These are phyloP conservation scores for Lasiodiplodia sp. DNA, from an alignment of 2,329 filamentous ascomycete species.

Conservation along the genomic window DNA sequence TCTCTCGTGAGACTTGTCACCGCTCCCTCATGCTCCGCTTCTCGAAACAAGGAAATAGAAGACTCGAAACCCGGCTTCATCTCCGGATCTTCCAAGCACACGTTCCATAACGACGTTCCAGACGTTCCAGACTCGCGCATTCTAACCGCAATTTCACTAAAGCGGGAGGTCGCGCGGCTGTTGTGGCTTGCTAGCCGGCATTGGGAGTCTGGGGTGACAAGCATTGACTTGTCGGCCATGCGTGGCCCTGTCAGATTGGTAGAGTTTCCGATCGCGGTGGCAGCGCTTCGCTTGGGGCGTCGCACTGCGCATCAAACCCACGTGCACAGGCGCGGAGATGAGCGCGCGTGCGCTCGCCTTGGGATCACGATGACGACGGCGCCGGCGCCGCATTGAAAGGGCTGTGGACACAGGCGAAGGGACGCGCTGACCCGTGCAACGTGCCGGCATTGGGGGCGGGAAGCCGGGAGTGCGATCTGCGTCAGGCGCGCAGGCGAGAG, in stretches of 20 bases:
- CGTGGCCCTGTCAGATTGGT: conserved; percentile 30
- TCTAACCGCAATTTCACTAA: conserved; percentile 25
- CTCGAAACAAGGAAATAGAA: conserved; percentile 24
- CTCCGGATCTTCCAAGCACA: conserved; percentile 22
- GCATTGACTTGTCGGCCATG: conserved; percentile 13
- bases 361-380: conserved; percentile 24
- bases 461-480: conserved; percentile 25
- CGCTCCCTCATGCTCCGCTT: conserved; percentile 19
- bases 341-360: conserved; percentile 18
- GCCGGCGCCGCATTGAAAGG: not conserved
- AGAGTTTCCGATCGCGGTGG: conserved; percentile 27
- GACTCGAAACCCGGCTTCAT: conserved; percentile 16
- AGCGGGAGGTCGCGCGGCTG: conserved; percentile 6
- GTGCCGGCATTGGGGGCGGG: conserved; percentile 6
- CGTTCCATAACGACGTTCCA: conserved; percentile 3
- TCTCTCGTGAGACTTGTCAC: conserved; percentile 25
- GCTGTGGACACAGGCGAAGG: not conserved
- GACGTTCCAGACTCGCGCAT: conserved; percentile 19
- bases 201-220: conserved; percentile 16
- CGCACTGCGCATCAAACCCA: conserved; percentile 27
- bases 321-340: conserved; percentile 29
- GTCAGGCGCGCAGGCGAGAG: conserved; percentile 22
- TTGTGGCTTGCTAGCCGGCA: conserved; percentile 22
- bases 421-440: not conserved
- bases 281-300: conserved; percentile 23